Conservation (phyloP, 192 early-diverging fungal species). For the Chytriomyces sp. region DNA sequence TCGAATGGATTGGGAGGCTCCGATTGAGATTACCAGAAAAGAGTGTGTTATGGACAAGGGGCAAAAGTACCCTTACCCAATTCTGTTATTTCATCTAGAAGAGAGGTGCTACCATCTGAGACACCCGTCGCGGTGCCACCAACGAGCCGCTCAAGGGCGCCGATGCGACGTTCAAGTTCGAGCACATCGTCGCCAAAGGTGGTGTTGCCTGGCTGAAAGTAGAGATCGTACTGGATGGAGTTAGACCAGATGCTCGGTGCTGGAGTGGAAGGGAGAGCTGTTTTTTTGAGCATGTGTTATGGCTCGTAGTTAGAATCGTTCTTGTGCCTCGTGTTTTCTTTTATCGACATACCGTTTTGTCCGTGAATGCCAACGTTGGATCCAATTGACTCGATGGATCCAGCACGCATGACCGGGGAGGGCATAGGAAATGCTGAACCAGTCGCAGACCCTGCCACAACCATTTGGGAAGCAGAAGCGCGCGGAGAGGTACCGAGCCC, state of each 20-base stretch:
- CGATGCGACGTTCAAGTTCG: conserved; percentile 16
- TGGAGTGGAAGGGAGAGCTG: neutral
- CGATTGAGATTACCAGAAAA: too few relatives aligned
- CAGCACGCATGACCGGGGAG: too few relatives aligned
- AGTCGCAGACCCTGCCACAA: too few relatives aligned
- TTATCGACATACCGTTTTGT: too few relatives aligned
- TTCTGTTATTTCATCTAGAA: conserved; percentile 9
- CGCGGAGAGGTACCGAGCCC: neutral
- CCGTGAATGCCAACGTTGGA: too few relatives aligned
- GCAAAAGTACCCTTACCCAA: neutral
- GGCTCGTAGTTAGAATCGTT: too few relatives aligned
- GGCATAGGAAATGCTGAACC: too few relatives aligned
- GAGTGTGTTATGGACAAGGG: too few relatives aligned
- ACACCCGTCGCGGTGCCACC: neutral
- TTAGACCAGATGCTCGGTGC: neutral
- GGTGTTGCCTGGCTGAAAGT: neutral
- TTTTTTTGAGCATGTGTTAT: too few relatives aligned
- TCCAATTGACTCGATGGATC: too few relatives aligned
- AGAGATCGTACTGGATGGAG: conserved; percentile 13
- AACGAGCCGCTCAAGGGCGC: conserved; percentile 10
- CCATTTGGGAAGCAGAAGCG: neutral
- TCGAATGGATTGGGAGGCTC: too few relatives aligned
- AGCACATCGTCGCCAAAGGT: conserved; percentile 9
- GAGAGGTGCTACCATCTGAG: neutral
- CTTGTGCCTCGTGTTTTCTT: too few relatives aligned